phyloP scores from a whole-genome alignment of 129 eudicot genomes.

The Chrysanthemum lavandulifolium region DNA sequence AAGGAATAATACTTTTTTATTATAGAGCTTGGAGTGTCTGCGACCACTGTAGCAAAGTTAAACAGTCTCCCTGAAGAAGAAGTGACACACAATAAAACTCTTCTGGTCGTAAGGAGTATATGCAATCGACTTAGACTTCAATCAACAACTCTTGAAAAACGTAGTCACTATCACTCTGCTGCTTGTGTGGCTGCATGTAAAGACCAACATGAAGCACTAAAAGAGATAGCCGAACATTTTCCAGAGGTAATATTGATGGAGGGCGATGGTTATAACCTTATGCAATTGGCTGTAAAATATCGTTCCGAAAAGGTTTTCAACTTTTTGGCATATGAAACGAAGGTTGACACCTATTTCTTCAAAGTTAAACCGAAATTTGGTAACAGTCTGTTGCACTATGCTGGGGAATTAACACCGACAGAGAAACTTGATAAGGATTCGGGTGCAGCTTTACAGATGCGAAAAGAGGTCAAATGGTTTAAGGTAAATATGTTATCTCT shows the following conservation, averaged over 20 bases:
- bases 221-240: too few relatives aligned
- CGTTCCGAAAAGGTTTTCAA: constrained; percentile 20
- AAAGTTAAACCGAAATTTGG: not conserved
- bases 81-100: not conserved
- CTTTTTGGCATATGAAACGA: not conserved
- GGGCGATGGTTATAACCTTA: not conserved
- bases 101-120: not conserved
- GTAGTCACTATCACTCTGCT: too few relatives aligned
- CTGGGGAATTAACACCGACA: too few relatives aligned
- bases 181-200: too few relatives aligned
- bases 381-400: not conserved
- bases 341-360: not conserved
- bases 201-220: too few relatives aligned
- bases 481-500: not conserved
- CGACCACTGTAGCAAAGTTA: too few relatives aligned
- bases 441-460: too few relatives aligned
- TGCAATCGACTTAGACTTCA: not conserved
- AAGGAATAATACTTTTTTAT: too few relatives aligned
- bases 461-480: too few relatives aligned
- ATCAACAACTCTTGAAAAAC: too few relatives aligned
- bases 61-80: not conserved
- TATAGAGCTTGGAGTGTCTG: too few relatives aligned
- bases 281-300: constrained; percentile 6
- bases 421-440: too few relatives aligned
- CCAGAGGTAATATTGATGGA: not conserved